A percentile compares a stretch with the other conserved stretches of the same genome.
Conservation (phyloP, 495 filamentous ascomycete species). For the Hypoxylon intermedium region DNA sequence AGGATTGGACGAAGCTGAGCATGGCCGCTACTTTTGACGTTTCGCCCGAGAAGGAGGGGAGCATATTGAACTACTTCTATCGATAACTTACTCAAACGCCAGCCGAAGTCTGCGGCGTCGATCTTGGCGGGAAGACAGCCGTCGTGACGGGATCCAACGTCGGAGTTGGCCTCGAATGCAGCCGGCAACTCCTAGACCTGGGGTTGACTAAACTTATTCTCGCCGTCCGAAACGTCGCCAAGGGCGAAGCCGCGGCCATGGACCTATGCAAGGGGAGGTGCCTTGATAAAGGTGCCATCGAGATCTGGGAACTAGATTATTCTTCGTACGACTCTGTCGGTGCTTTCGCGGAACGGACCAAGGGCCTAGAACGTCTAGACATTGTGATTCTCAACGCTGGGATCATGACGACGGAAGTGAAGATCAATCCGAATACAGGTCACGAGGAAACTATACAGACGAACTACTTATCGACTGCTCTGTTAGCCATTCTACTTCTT, state of each 20-base stretch:
- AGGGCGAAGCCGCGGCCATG: slow-evolving; percentile 45
- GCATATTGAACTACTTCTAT: background rate
- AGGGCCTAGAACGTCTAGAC: slow-evolving; percentile 50
- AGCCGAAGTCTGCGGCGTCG: slow-evolving; percentile 1
- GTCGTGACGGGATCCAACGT: slow-evolving; percentile 59
- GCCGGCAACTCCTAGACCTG: slow-evolving; percentile 45
- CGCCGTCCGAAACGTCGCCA: slow-evolving; percentile 44
- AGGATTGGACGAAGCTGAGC: background rate
- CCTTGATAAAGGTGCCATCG: slow-evolving; percentile 30
- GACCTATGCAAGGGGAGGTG: slow-evolving; percentile 14
- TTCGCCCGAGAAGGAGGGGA: background rate
- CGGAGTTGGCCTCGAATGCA: slow-evolving; percentile 56
- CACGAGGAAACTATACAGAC: no score
- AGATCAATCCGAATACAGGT: background rate
- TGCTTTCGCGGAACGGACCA: slow-evolving; percentile 49
- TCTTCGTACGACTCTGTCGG: slow-evolving; percentile 49
- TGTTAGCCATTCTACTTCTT: no score
- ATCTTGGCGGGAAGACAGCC: slow-evolving; percentile 43
- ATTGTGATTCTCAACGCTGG: slow-evolving; percentile 60
- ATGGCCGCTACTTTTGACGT: background rate
- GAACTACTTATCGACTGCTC: no score
- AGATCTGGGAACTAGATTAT: slow-evolving; percentile 64
- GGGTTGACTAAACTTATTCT: slow-evolving; percentile 48
- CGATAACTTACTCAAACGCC: slow-evolving; percentile 5
- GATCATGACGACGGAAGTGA: slow-evolving; percentile 23